Evolutionary conservation across 257 asterid genomes (phyloP), one percentile per base, ranked within the genome.

Genomic region (Solanum etuberosum): DNA sequence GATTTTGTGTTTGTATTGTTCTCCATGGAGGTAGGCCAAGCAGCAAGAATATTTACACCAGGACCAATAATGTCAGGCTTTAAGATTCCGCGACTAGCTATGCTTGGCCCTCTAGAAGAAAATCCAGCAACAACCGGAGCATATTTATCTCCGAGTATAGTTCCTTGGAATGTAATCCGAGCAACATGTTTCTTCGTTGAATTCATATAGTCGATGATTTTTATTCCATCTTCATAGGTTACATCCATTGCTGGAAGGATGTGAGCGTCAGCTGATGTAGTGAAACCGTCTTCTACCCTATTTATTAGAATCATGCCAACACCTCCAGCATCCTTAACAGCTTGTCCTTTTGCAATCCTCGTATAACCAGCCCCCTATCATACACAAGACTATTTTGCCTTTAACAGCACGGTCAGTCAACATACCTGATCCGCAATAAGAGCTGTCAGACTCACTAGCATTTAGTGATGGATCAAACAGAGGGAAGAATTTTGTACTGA

Each of bases 31-130:
- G 48, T 5, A 7, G 92, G 92, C 91, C 93, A 94, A 11, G 95
- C 93, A 3, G 94, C 94, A 3, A 92, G 86, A 51, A 94, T 90
- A 85, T 91, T 93, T 38, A 87, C 91, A 1, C 96, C 97, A 0
- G 96, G 98, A 38, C 95, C 94, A 9, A 93, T 46, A 14, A 94
- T 91, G 12, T 94, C 96, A 4, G 96, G 98, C 68, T 94, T 94
- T 15, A 94, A 73, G 43, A 93, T 93, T 5, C 96, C 94, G 0
- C 76, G 94, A 70, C 92, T 92, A 2, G 40, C 54, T 1, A 0
- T 0, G 85, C 67, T 92, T 0, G 98, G 97, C 2, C 98, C 98
- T n/a, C 95, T 82, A 1, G 95, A 85, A 1, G 95, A 94, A 81
- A 90, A 94, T 2, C 74, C 80, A 1, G 94, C 92, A 23, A 93